Percentiles rank a stretch among this genome's conserved stretches.
Evolutionary conservation across 2,329 filamentous ascomycete species (phyloP).

Genomic region (Talaromyces piceae): DNA sequence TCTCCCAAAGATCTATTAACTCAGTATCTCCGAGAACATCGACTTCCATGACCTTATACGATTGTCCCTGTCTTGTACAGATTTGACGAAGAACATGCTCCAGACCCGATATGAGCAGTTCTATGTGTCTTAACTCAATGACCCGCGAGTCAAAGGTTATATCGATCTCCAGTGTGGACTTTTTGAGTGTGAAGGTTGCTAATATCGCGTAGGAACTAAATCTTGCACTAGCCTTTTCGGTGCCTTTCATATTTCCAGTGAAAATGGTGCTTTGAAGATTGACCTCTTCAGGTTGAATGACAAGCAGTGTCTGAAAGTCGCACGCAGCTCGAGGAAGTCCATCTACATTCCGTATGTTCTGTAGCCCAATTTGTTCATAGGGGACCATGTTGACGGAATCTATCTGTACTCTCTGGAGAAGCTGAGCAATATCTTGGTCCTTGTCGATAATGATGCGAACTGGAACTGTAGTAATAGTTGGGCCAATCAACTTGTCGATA

Average conservation of each 20-base stretch:
- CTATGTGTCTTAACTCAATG: not conserved
- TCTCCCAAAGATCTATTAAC: not conserved
- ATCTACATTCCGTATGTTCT: not conserved
- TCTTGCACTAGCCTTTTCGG: not conserved
- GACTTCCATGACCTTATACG: not conserved
- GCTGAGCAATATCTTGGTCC: constrained; percentile 34
- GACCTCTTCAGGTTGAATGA: constrained; percentile 18
- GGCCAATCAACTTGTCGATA: not conserved
- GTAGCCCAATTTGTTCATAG: constrained; percentile 8
- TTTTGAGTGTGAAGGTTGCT: not conserved
- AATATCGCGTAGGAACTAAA: not conserved
- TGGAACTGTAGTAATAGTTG: constrained; percentile 33
- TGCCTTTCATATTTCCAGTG: not conserved
- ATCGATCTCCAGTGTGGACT: not conserved
- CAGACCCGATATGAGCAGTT: constrained; percentile 1
- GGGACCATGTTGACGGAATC: constrained; percentile 44
- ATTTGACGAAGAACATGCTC: constrained; percentile 3
- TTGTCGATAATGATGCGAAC: constrained; percentile 25
- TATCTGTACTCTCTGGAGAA: constrained; percentile 49
- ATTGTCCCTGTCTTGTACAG: not conserved
- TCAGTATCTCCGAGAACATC: not conserved
- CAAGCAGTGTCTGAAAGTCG: constrained; percentile 34
- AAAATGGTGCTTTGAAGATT: not conserved
- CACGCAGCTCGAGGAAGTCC: constrained; percentile 26
- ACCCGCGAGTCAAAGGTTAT: constrained; percentile 6